Percentiles rank a stretch among this genome's conserved stretches.
Conservation (phyloP, 441 rosid genomes). For the Croton laevigatus region DNA sequence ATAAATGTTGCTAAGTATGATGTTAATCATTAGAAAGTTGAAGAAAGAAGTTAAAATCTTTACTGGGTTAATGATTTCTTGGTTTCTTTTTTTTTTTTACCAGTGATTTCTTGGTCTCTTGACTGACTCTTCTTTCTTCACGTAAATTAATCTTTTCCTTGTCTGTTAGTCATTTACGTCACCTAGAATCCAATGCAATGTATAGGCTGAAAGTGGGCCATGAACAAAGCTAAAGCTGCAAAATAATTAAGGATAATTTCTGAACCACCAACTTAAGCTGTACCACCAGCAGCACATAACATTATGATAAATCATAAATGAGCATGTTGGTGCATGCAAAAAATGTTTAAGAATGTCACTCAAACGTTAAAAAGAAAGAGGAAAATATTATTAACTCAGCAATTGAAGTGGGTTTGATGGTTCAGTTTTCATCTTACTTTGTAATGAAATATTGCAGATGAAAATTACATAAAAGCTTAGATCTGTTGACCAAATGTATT, state of each 20-base stretch:
- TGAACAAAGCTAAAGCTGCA: conserved; percentile 1
- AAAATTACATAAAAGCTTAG: too few species aligned
- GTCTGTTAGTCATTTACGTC: not conserved
- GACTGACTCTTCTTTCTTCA: not conserved
- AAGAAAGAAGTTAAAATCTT: not conserved
- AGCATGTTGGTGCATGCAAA: too few species aligned
- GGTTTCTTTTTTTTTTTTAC: not conserved
- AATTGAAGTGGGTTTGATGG: not conserved
- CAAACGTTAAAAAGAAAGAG: too few species aligned
- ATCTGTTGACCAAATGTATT: too few species aligned
- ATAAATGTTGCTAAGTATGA: not conserved
- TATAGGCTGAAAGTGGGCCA: not conserved
- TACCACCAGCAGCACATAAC: too few species aligned
- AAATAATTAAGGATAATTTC: not conserved
- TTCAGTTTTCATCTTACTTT: not conserved
- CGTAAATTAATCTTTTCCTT: too few species aligned
- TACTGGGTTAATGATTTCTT: not conserved
- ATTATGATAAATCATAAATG: too few species aligned
- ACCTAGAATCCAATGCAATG: conserved; percentile 5
- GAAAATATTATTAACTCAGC: too few species aligned
- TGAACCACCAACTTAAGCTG: too few species aligned
- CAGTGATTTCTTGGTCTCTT: not conserved
- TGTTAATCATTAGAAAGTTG: not conserved
- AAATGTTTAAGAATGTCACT: too few species aligned
- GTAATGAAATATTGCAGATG: not conserved